Conservation (phyloP, 495 filamentous ascomycete genomes). For the Lentithecium fluviatile region DNA sequence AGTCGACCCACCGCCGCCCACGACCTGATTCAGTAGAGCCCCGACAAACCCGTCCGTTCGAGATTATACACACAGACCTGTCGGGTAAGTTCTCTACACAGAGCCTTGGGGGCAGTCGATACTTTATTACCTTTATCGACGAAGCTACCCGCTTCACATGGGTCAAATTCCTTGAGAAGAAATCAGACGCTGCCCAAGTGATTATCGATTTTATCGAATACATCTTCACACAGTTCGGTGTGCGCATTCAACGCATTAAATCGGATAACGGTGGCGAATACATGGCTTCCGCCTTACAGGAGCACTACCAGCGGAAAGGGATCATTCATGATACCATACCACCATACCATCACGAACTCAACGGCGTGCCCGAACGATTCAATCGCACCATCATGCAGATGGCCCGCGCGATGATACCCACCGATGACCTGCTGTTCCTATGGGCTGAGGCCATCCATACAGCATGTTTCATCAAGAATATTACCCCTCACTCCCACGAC, state of each 20-base stretch:
- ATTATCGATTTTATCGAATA: not conserved
- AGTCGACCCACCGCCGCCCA: not conserved
- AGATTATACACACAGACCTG: not conserved
- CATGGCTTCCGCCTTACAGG: not conserved
- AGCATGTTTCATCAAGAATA: not conserved
- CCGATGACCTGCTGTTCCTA: not conserved
- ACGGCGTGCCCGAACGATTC: not conserved
- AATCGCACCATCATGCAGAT: not conserved
- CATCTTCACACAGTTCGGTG: not conserved
- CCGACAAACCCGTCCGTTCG: not conserved
- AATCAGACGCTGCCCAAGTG: not conserved
- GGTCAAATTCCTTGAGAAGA: not conserved
- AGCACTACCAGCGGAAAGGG: not conserved
- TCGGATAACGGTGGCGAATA: not conserved
- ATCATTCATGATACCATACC: not conserved
- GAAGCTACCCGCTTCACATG: not conserved
- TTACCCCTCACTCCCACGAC: not conserved
- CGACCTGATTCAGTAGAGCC: not conserved
- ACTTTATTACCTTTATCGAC: not conserved
- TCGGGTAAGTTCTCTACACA: not conserved
- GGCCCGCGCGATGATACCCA: not conserved
- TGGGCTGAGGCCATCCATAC: not conserved
- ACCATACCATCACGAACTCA: slow-evolving; percentile 1
- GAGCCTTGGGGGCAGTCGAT: not conserved
- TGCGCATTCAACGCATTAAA: not conserved